Evolutionary conservation across 129 eudicot genomes (phyloP), one percentile per base, ranked within the genome.

Genomic region (Scalesia atractyloides): DNA sequence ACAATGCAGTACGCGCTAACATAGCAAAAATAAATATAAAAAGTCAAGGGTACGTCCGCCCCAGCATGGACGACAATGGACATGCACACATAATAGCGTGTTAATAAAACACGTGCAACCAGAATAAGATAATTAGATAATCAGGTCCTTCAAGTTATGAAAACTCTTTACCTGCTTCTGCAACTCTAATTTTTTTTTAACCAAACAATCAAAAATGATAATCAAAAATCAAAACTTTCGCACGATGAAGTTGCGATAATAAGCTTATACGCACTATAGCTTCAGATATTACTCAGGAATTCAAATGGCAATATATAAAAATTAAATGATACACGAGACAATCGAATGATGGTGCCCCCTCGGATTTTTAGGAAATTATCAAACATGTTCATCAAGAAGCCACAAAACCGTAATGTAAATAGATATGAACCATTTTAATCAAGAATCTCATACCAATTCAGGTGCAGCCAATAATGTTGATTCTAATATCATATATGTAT

Each of bases 361-460:
- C 13, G 1, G 5, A 41, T 62, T 5, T 4, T 62, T 43, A 50
- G 37, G 19, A 44, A 49, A 47, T 58, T 50, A 47, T 68, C 5
- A 68, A 56, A 76, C 14, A 34, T 59, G 64, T 68, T 69, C 46
- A 46, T 33, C 61, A 47, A 76, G 18, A 50, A 76, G 26, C 67
- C 20, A 68, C 51, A 76, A 77, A 53, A 33, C 13, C 82, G 44
- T 33, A 26, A 24, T 78, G 14, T 14, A 64, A 17, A 54, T 16
- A 53, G 37, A 63, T 61, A 53, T 30, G 13, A 57, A 64, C 19
- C 68, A 43, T 71, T 17, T 43, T 30, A 78, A 64, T 53, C 73
- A 64, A 64, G 58, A 53, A 64, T 78, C 73, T 43, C 58, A 34
- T 8, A 68, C n/a, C 53, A 53, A 54, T 59, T 30, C 48, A 14